Evolutionary conservation across 129 eudicot genomes (phyloP), one percentile per base, ranked within the genome.

Genomic region (Glebionis coronaria): DNA sequence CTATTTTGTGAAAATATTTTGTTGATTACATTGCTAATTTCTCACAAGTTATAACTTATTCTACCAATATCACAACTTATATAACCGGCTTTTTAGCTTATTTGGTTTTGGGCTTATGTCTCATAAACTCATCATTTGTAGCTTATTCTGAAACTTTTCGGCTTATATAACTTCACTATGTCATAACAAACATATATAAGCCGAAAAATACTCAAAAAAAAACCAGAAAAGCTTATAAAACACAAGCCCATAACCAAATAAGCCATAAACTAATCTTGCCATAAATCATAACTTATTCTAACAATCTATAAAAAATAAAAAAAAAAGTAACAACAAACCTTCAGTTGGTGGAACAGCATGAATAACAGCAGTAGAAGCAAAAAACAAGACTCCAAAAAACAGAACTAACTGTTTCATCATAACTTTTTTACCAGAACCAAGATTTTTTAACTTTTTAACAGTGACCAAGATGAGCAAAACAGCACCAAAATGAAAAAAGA

Each of bases 311-410:
- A 49, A 49, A 49, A 3, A 2, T 28, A 0, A 28, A 28, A 29
- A 29, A 35, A 25, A 49, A 62, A 44, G 72, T 14, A 29, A 9
- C 75, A 70, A 74, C 75, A 70, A 74, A 84, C 98, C 95, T 86
- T 93, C 96, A 23, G 78, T 70, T 55, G 78, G 65, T 42, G 79
- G 82, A 82, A 84, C 87, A 21, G 95, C 91, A 67, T 60, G 44
- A 70, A 73, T 71, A n/a, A n/a, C n/a, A n/a, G n/a, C n/a, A 29
- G 70, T 68, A 28, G 56, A 80, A 15, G 80, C 69, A 68, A 81
- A 56, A 18, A 84, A 21, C 57, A 52, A 31, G 51, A 63, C 13
- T 4, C 45, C 63, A 70, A 56, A 49, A 56, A 61, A 49, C 67
- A 64, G 60, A 69, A 40, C 10, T 52, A 44, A 78, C 72, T 65